phyloP scores from a whole-genome alignment of 2,329 filamentous ascomycete genomes.

The Onygenales sp. region DNA sequence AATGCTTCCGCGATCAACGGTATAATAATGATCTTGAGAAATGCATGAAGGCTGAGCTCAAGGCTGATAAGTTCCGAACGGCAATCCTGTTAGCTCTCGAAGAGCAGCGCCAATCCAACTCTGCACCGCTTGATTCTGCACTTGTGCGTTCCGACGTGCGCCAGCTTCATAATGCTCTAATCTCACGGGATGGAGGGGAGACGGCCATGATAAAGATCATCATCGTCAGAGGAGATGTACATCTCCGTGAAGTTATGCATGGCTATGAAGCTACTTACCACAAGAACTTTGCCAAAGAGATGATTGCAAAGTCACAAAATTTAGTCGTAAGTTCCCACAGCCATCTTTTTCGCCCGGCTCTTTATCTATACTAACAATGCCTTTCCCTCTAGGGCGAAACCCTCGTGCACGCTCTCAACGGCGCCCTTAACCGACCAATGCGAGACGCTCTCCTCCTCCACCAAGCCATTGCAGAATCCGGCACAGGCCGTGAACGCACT shows the following conservation, averaged over 20 bases:
- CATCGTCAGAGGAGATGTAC: slow-evolving; percentile 66
- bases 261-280: slow-evolving; percentile 65
- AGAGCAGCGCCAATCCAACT: slow-evolving; percentile 73
- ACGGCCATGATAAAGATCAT: slow-evolving; percentile 79
- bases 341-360: neutral
- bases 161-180: slow-evolving; percentile 59
- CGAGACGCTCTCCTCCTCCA: slow-evolving; percentile 84
- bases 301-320: slow-evolving; percentile 81
- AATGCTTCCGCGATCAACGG: slow-evolving; percentile 82
- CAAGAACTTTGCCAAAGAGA: slow-evolving; percentile 78
- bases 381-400: slow-evolving; percentile 66
- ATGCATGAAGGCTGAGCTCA: slow-evolving; percentile 88
- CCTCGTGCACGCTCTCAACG: slow-evolving; percentile 89
- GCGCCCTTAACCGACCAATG: slow-evolving; percentile 89
- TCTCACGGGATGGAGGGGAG: slow-evolving; percentile 70
- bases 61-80: slow-evolving; percentile 91
- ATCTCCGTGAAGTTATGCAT: slow-evolving; percentile 69
- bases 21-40: slow-evolving; percentile 70
- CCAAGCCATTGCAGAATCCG: slow-evolving; percentile 72
- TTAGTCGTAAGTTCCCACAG: slow-evolving; percentile 62
- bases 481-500: slow-evolving; percentile 62
- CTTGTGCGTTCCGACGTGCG: slow-evolving; percentile 63
- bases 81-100: slow-evolving; percentile 78
- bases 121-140: slow-evolving; percentile 52
- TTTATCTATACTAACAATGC: slow-evolving; percentile 7